Conservation (phyloP, 345 rosid genomes). For the Linum usitatissimum region DNA sequence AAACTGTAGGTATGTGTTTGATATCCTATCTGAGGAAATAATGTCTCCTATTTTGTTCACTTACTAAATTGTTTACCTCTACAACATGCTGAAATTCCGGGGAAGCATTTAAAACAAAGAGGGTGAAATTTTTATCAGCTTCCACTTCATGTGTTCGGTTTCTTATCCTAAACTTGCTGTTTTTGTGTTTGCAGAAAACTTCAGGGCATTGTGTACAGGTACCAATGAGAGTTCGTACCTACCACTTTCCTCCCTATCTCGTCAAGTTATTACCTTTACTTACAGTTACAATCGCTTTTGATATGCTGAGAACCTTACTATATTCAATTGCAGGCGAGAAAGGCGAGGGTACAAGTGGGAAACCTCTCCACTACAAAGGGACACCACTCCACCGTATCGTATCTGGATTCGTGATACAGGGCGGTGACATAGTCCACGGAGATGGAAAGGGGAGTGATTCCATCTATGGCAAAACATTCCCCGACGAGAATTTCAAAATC, state of each 20-base stretch:
- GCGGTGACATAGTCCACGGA: slow-evolving; percentile 66
- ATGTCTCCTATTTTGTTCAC: neutral
- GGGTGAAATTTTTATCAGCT: neutral
- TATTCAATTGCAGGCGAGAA: slow-evolving; percentile 45
- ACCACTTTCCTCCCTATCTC: slow-evolving; percentile 2
- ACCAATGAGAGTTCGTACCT: slow-evolving; percentile 13
- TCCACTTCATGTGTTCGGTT: neutral
- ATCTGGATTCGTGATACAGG: slow-evolving; percentile 92
- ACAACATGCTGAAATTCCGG: neutral
- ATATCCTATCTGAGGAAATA: slow-evolving; percentile 6
- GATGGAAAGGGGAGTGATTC: slow-evolving; percentile 81
- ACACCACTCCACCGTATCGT: slow-evolving; percentile 83
- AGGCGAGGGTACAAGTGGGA: slow-evolving; percentile 48
- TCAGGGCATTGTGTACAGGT: slow-evolving; percentile 97
- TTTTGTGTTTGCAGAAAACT: slow-evolving; percentile 62
- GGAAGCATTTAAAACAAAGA: too few species aligned
- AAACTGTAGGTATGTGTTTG: slow-evolving; percentile 69
- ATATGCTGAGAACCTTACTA: neutral
- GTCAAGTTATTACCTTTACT: neutral
- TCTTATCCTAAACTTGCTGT: neutral
- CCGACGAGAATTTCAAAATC: slow-evolving; percentile 85
- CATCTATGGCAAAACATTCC: slow-evolving; percentile 66
- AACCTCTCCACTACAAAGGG: slow-evolving; percentile 66
- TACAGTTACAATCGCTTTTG: neutral
- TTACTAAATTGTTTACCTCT: neutral